Conservation (phyloP, 495 filamentous ascomycete species). For the Trypethelium eluteriae region DNA sequence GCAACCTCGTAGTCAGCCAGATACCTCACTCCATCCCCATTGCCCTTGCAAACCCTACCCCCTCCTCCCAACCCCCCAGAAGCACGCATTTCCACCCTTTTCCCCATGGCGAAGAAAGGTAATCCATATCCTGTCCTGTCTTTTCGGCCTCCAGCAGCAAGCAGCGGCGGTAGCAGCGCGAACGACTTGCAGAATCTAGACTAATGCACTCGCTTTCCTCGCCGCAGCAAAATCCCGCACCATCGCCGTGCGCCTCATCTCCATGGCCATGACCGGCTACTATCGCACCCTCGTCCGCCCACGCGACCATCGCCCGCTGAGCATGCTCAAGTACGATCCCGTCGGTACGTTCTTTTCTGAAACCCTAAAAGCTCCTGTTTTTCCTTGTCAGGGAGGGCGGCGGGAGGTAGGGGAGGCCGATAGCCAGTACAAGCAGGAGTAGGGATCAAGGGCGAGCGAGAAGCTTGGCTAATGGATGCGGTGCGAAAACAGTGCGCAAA, state of each 20-base stretch:
- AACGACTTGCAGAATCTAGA: neutral
- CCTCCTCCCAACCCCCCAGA: neutral
- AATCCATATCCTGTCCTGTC: neutral
- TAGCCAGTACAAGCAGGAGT: too few relatives aligned
- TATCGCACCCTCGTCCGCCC: constrained; percentile 85
- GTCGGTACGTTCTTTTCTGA: constrained; percentile 59
- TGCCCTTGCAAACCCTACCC: too few relatives aligned
- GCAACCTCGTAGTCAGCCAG: neutral
- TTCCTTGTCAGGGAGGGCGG: neutral
- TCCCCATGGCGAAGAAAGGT: constrained; percentile 23
- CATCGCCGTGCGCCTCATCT: constrained; percentile 85
- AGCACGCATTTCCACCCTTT: neutral
- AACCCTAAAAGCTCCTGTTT: neutral
- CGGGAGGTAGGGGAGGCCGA: too few relatives aligned
- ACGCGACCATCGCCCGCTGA: constrained; percentile 70
- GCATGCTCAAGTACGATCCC: constrained; percentile 98
- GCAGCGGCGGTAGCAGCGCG: too few relatives aligned
- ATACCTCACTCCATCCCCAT: too few relatives aligned
- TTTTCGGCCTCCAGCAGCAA: too few relatives aligned
- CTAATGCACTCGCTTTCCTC: neutral
- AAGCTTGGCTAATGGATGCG: constrained; percentile 12
- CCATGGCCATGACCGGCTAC: constrained; percentile 98
- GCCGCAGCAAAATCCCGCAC: constrained; percentile 79
- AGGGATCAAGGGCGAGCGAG: neutral
- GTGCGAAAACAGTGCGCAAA: constrained; percentile 54